These are phyloP conservation scores for Sclerotinia sclerotiorum DNA, from an alignment of 2,329 filamentous ascomycete species.

Conservation along the genomic window DNA sequence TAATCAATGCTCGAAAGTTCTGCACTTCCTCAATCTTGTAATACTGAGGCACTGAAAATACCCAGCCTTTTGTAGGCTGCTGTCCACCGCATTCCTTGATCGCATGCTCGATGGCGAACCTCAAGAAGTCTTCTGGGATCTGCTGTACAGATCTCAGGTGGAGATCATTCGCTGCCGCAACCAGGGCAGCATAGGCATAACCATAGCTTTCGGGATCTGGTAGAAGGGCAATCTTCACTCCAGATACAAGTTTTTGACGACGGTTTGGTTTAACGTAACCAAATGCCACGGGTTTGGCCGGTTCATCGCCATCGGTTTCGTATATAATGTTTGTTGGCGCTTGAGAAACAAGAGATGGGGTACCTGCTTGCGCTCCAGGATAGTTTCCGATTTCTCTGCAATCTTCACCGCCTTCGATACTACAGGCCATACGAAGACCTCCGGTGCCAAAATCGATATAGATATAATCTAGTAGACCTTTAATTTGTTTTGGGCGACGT, in stretches of 20 bases:
- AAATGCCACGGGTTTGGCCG: neutral
- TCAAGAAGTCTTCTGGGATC: neutral
- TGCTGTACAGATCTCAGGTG: neutral
- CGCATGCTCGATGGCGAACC: neutral
- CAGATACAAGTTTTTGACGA: neutral
- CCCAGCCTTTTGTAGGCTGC: too few species aligned
- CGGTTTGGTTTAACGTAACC: neutral
- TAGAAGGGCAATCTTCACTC: constrained; percentile 2
- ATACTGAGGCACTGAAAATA: too few species aligned
- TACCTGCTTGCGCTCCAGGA: neutral
- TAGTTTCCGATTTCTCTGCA: too few species aligned
- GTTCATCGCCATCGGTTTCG: neutral
- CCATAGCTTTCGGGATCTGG: neutral
- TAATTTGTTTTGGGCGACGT: too few species aligned
- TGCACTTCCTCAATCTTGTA: too few species aligned
- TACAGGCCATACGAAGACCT: too few species aligned
- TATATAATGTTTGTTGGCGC: constrained; percentile 5
- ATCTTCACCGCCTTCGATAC: too few species aligned
- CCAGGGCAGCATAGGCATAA: neutral
- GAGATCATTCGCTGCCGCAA: neutral
- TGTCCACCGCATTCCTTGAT: neutral
- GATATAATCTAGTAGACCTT: too few species aligned
- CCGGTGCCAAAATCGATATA: too few species aligned
- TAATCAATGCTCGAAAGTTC: too few species aligned
- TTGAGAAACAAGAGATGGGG: neutral